Conservation (phyloP, 768 basidiomycete species). For the Rhodotorula diobovata region DNA sequence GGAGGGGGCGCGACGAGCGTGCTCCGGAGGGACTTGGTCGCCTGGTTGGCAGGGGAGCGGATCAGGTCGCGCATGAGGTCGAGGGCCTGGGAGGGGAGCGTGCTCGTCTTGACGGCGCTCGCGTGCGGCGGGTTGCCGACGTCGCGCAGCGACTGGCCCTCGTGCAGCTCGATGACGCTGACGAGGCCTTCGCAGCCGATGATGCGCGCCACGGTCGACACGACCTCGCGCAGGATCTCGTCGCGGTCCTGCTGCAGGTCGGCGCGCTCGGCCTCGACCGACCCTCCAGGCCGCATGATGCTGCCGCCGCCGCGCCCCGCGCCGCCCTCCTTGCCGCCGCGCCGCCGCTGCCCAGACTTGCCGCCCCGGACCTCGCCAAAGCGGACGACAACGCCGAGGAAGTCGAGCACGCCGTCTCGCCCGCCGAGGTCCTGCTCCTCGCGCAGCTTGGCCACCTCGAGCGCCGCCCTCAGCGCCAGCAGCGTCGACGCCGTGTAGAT, state of each 20-base stretch:
- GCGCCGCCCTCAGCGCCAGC: slow-evolving; percentile 32
- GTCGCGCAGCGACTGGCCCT: slow-evolving; percentile 14
- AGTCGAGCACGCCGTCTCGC: slow-evolving; percentile 37
- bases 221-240: slow-evolving; percentile 41
- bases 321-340: background rate
- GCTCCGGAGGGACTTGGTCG: slow-evolving; percentile 38
- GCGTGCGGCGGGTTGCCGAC: slow-evolving; percentile 1
- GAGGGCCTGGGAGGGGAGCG: slow-evolving; percentile 35
- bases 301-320: background rate
- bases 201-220: slow-evolving; percentile 40
- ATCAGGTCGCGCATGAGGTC: slow-evolving; percentile 43
- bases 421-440: slow-evolving; percentile 41
- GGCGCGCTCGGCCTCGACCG: background rate
- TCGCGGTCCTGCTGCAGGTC: slow-evolving; percentile 19
- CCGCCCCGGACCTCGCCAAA: slow-evolving; percentile 41
- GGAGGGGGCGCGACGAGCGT: slow-evolving; percentile 31
- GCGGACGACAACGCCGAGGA: slow-evolving; percentile 40
- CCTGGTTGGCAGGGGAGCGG: slow-evolving; percentile 44
- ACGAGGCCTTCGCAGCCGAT: slow-evolving; percentile 43
- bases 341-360: slow-evolving; percentile 4
- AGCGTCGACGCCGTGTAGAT: slow-evolving; percentile 38
- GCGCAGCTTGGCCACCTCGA: slow-evolving; percentile 35
- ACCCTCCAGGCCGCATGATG: background rate
- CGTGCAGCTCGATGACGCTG: slow-evolving; percentile 34
- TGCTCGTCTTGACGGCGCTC: slow-evolving; percentile 18